Conservation (phyloP, 768 basidiomycete genomes). For the Ephemerocybe angulata region DNA sequence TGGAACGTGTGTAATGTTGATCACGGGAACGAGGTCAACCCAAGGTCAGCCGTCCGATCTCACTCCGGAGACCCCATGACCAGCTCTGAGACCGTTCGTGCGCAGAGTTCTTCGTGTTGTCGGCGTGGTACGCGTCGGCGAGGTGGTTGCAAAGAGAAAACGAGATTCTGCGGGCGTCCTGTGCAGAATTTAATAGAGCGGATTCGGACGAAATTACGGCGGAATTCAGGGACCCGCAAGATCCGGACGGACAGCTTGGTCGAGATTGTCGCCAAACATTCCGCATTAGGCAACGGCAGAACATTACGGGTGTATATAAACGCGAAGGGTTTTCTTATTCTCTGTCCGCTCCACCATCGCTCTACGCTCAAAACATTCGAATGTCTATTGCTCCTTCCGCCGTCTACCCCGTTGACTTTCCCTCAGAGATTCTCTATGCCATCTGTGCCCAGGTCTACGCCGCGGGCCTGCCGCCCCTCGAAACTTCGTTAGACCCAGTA, state of each 20-base stretch:
- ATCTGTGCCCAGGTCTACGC: slow-evolving; percentile 74
- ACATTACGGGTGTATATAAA: slow-evolving; percentile 7
- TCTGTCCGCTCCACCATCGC: slow-evolving; percentile 9
- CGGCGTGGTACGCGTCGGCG: too few relatives aligned
- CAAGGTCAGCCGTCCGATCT: too few relatives aligned
- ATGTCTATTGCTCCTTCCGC: slow-evolving; percentile 26
- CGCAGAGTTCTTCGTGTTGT: too few relatives aligned
- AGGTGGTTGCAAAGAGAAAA: background rate
- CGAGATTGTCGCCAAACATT: slow-evolving; percentile 5
- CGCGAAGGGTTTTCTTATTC: background rate
- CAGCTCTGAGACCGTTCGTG: slow-evolving; percentile 10
- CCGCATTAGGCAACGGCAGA: slow-evolving; percentile 6
- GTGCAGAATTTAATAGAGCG: background rate
- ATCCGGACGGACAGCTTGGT: slow-evolving; percentile 3
- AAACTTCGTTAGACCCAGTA: slow-evolving; percentile 70
- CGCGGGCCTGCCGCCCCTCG: slow-evolving; percentile 51
- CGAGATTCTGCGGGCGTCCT: background rate
- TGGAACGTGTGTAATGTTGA: background rate
- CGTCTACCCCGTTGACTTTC: slow-evolving; percentile 44
- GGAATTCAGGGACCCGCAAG: slow-evolving; percentile 3
- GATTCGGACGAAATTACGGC: background rate
- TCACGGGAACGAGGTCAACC: slow-evolving; percentile 3
- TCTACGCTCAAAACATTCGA: slow-evolving; percentile 15
- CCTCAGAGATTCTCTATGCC: slow-evolving; percentile 66
- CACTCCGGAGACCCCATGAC: slow-evolving; percentile 14